Conservation (phyloP, 1,284 basidiomycete genomes). For the Apiotrichum porosum region DNA sequence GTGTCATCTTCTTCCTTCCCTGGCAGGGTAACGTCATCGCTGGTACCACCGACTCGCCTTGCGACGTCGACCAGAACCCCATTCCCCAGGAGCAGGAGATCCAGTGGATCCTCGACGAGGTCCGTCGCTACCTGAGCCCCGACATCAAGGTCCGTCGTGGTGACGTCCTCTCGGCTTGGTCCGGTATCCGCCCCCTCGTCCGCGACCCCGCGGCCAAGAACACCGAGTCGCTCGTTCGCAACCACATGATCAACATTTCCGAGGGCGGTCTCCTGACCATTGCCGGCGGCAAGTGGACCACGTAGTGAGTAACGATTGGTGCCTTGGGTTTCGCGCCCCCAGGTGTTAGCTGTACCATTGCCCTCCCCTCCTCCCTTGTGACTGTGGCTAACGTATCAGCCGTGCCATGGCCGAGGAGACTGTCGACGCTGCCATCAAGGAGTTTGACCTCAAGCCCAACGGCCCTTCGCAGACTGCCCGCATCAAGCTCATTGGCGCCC, state of each 20-base stretch:
- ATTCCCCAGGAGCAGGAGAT: slow-evolving; percentile 89
- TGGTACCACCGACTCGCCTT: slow-evolving; percentile 88
- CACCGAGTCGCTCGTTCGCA: slow-evolving; percentile 86
- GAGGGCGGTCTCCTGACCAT: slow-evolving; percentile 84
- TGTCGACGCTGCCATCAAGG: slow-evolving; percentile 79
- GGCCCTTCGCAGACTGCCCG: slow-evolving; percentile 73
- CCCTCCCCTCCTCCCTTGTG: no score
- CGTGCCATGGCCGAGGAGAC: slow-evolving; percentile 95
- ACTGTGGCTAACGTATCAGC: slow-evolving; percentile 23
- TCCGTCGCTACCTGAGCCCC: slow-evolving; percentile 73
- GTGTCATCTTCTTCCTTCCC: slow-evolving; percentile 97
- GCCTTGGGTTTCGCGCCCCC: not conserved
- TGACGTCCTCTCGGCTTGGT: slow-evolving; percentile 97
- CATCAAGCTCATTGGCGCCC: slow-evolving; percentile 82
- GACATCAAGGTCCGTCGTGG: slow-evolving; percentile 91
- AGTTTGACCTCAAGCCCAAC: slow-evolving; percentile 60
- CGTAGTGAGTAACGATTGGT: slow-evolving; percentile 57
- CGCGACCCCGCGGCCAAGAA: slow-evolving; percentile 73
- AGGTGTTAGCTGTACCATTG: slow-evolving; percentile 68
- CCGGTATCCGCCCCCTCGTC: slow-evolving; percentile 83
- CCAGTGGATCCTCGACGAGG: slow-evolving; percentile 90
- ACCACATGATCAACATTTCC: slow-evolving; percentile 86
- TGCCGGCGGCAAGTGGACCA: slow-evolving; percentile 98
- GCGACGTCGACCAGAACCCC: slow-evolving; percentile 72
- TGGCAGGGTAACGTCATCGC: slow-evolving; percentile 99